Percentiles rank a stretch among this genome's conserved stretches.
Conservation (phyloP, 306 rosid genomes). For the Dryas octopetala region DNA sequence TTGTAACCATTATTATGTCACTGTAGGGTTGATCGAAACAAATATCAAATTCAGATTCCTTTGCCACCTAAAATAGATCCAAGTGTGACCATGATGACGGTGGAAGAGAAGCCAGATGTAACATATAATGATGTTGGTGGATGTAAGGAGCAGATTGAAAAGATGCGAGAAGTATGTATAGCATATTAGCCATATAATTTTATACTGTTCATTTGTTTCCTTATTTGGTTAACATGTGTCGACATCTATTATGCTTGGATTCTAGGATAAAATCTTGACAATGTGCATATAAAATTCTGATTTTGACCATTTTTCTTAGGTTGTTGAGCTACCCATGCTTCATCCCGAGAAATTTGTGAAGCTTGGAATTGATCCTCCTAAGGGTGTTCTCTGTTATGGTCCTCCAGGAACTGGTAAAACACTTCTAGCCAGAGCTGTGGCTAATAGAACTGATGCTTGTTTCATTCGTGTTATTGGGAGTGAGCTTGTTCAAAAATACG, state of each 20-base stretch:
- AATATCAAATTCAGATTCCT: slow-evolving; percentile 98
- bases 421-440: slow-evolving; percentile 98
- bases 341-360: slow-evolving; percentile 97
- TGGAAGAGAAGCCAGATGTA: slow-evolving; percentile 98
- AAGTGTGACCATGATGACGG: slow-evolving; percentile 98
- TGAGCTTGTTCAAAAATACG: slow-evolving; percentile 96
- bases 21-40: slow-evolving; percentile 93
- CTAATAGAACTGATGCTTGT: slow-evolving; percentile 98
- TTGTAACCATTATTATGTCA: slow-evolving; percentile 27
- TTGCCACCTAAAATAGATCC: slow-evolving; percentile 99
- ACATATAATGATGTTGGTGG: slow-evolving; percentile 99
- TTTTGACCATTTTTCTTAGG: slow-evolving; percentile 41
- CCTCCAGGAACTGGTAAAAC: slow-evolving; percentile 99
- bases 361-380: slow-evolving; percentile 99
- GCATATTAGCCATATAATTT: background rate
- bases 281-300: slow-evolving; percentile 22
- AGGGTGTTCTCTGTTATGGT: slow-evolving; percentile 99
- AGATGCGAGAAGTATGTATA: slow-evolving; percentile 84
- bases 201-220: background rate
- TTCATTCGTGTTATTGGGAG: slow-evolving; percentile 99
- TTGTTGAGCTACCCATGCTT: slow-evolving; percentile 99
- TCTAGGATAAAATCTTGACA: background rate
- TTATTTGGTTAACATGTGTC: background rate
- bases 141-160: slow-evolving; percentile 94
- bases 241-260: background rate